Evolutionary conservation across 2,329 filamentous ascomycete species (phyloP).

Genomic region (Penicillium sp.): DNA sequence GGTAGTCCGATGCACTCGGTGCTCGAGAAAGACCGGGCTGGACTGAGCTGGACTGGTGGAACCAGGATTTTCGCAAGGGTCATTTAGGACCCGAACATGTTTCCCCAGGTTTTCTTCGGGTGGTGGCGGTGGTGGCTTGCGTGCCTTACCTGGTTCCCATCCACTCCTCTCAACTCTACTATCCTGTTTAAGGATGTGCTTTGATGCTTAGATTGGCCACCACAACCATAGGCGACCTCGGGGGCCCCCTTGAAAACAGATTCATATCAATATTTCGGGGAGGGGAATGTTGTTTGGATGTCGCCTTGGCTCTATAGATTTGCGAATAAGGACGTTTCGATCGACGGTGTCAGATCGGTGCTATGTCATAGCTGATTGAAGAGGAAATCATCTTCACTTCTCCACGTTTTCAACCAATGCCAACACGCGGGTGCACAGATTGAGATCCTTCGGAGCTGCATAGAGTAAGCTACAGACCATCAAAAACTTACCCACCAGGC

Average conservation of each 20-base stretch:
- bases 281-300: background rate
- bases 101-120: background rate
- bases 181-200: background rate
- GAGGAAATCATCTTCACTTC: background rate
- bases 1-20: conserved; percentile 2
- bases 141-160: background rate
- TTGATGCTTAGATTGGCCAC: background rate
- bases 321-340: background rate
- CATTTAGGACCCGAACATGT: background rate
- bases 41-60: conserved; percentile 3
- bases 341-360: background rate
- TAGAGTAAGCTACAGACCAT: background rate
- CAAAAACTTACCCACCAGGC: background rate
- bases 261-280: background rate
- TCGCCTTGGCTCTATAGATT: background rate
- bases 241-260: no score
- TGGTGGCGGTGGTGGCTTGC: background rate
- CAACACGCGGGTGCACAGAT: background rate
- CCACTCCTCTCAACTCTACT: background rate
- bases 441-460: no score
- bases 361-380: background rate
- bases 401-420: background rate
- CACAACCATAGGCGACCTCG: no score
- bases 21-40: conserved; percentile 9
- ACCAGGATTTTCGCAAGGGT: background rate